Base-by-base conservation (phyloP, 208 protist genomes). In the Leishmania tropica region DNA sequence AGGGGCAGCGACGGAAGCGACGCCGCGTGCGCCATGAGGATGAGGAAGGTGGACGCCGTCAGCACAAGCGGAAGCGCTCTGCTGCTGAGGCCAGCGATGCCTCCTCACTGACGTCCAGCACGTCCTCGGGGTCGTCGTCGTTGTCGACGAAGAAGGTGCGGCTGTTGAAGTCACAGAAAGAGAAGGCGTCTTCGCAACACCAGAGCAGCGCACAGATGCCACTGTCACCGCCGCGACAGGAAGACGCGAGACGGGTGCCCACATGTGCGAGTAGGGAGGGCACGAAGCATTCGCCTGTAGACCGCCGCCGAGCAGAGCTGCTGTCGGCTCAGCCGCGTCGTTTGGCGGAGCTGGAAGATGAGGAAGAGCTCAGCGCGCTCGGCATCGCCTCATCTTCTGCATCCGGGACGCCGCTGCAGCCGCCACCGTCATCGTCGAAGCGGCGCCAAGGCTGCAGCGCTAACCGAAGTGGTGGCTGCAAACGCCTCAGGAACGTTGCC, bases 401-500 rank as follows among this genome's bases (percentile, higher is more conserved):
- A 48, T 47, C 42, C 24, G 68, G 17, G 42, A 19, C 45, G 10
- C 68, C 19, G 24, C 21, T 37, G 68, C 48, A 47, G 13, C 51
- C 47, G 60, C 24, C 31, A 42, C 72, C 35, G 45, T 19, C 35
- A 28, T 76, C 51, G n/a, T 45, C 72, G 6, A 35, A 47, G 72
- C 72, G 21, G 51, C 31, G 51, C 45, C 72, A 76, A 24, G n/a
- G 19, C 1, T 35, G 35, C 15, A 62, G 8, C 19, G 51, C 35
- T 21, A 60, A 76, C 51, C 7, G 13, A 54, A 42, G 51, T 35
- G 48, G 13, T 40, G 72, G 48, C 24, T 13, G 72, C 60, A 40
- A 47, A 40, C 77, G 76, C 24, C 45, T 80, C 54, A 77, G 77
- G 47, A 76, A 84, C 56, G 48, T 73, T 40, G 81, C 75, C 10